These are phyloP conservation scores for Pseudozyma flocculosa DNA, from an alignment of 1,284 basidiomycete genomes.

Conservation along the genomic window DNA sequence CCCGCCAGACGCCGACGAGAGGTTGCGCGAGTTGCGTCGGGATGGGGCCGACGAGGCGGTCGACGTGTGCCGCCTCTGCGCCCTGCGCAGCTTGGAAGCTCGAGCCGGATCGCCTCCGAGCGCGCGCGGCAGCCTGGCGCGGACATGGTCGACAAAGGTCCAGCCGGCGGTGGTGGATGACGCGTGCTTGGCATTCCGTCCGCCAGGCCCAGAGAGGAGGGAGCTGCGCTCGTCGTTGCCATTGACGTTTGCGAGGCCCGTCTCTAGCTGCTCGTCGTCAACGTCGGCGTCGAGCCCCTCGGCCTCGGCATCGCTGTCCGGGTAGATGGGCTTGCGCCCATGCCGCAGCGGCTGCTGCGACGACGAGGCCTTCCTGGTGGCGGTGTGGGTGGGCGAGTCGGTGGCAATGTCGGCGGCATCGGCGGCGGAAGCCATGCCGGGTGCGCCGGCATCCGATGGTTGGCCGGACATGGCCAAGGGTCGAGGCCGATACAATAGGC, in stretches of 20 bases:
- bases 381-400: neutral
- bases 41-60: slow-evolving; percentile 7
- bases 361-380: slow-evolving; percentile 5
- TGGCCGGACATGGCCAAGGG: too few relatives aligned
- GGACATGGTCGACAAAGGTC: neutral
- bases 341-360: slow-evolving; percentile 31
- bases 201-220: slow-evolving; percentile 11
- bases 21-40: slow-evolving; percentile 22
- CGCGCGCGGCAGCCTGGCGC: neutral
- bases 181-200: slow-evolving; percentile 4
- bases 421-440: too few relatives aligned
- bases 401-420: neutral
- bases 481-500: too few relatives aligned
- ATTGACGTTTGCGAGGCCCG: slow-evolving; percentile 11
- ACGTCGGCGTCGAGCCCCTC: slow-evolving; percentile 37
- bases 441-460: too few relatives aligned
- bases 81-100: slow-evolving; percentile 20
- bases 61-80: slow-evolving; percentile 11
- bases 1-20: slow-evolving; percentile 4
- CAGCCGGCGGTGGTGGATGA: slow-evolving; percentile 14
- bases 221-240: slow-evolving; percentile 28
- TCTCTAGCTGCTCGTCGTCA: slow-evolving; percentile 41
- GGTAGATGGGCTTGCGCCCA: slow-evolving; percentile 39
- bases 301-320: slow-evolving; percentile 36
- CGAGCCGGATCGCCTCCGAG: slow-evolving; percentile 28